A percentile compares a stretch with the other conserved stretches of the same genome.
These are phyloP conservation scores for Drechslera avenae DNA, from an alignment of 2,329 filamentous ascomycete species.

Conservation along the genomic window DNA sequence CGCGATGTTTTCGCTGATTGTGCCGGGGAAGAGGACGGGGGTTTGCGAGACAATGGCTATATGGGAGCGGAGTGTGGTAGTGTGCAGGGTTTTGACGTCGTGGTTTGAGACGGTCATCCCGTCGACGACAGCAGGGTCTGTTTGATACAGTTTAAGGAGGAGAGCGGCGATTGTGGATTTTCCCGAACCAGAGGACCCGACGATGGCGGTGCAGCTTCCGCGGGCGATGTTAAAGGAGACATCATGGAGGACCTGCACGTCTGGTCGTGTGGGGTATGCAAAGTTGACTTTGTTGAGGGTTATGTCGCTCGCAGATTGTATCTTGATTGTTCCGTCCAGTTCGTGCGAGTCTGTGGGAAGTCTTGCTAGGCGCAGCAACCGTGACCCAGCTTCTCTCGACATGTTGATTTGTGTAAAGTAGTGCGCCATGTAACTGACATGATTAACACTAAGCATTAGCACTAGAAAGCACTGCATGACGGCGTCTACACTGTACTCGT, in stretches of 20 bases:
- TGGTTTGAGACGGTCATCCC: constrained; percentile 63
- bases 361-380: constrained; percentile 71
- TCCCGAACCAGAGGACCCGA: constrained; percentile 84
- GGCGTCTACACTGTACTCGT: constrained; percentile 58
- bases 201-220: constrained; percentile 74
- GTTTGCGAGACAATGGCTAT: constrained; percentile 73
- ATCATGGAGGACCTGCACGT: constrained; percentile 62
- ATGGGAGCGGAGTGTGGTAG: constrained; percentile 62
- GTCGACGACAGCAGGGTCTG: constrained; percentile 31
- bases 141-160: constrained; percentile 71
- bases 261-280: constrained; percentile 67
- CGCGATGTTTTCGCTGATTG: constrained; percentile 78
- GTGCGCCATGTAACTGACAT: constrained; percentile 69
- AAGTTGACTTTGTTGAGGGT: constrained; percentile 70
- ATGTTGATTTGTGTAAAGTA: constrained; percentile 82
- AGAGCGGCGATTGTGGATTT: constrained; percentile 84
- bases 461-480: constrained; percentile 80
- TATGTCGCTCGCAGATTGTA: constrained; percentile 58
- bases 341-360: constrained; percentile 67
- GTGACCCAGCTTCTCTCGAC: constrained; percentile 72
- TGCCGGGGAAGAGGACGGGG: constrained; percentile 77
- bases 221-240: constrained; percentile 69
- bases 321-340: constrained; percentile 54
- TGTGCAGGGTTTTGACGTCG: constrained; percentile 65
- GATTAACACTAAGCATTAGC: constrained; percentile 81